A percentile compares a stretch with the other conserved stretches of the same genome.
phyloP scores from a whole-genome alignment of 1,284 basidiomycete species.

The Rhodotorula sp. region DNA sequence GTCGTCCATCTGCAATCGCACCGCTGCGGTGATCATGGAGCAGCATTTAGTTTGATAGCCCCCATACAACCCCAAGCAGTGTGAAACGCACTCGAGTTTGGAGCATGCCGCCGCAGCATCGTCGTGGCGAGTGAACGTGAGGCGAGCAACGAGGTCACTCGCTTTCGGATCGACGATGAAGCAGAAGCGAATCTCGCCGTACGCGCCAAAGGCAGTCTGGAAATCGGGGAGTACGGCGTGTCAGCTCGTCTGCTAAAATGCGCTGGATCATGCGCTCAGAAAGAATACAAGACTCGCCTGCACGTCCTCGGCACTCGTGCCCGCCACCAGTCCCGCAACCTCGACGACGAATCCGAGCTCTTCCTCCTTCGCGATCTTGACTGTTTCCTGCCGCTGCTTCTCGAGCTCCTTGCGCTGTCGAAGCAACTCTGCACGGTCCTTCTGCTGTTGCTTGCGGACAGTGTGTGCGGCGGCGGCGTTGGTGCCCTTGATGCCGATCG shows the following conservation, averaged over 20 bases:
- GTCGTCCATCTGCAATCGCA: constrained; percentile 38
- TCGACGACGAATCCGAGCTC: constrained; percentile 34
- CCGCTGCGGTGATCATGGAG: constrained; percentile 17
- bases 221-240: background rate
- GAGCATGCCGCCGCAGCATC: constrained; percentile 29
- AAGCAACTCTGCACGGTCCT: constrained; percentile 5
- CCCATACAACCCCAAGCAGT: too few relatives aligned
- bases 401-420: constrained; percentile 15
- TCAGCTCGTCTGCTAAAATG: background rate
- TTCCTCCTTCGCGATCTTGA: constrained; percentile 23
- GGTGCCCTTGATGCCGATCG: constrained; percentile 20
- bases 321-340: constrained; percentile 37
- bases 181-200: constrained; percentile 37
- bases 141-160: constrained; percentile 23
- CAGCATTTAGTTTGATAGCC: background rate
- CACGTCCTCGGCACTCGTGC: constrained; percentile 41
- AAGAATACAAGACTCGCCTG: constrained; percentile 17
- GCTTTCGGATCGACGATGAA: constrained; percentile 28
- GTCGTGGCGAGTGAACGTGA: constrained; percentile 31
- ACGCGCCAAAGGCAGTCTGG: constrained; percentile 40
- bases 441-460: background rate
- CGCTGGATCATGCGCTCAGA: background rate
- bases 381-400: constrained; percentile 1
- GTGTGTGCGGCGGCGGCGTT: constrained; percentile 1
- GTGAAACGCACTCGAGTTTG: constrained; percentile 32